A percentile compares a stretch with the other conserved stretches of the same genome.
These are phyloP conservation scores for Talaromyces adpressus DNA, from an alignment of 495 filamentous ascomycete species.

Conservation along the genomic window DNA sequence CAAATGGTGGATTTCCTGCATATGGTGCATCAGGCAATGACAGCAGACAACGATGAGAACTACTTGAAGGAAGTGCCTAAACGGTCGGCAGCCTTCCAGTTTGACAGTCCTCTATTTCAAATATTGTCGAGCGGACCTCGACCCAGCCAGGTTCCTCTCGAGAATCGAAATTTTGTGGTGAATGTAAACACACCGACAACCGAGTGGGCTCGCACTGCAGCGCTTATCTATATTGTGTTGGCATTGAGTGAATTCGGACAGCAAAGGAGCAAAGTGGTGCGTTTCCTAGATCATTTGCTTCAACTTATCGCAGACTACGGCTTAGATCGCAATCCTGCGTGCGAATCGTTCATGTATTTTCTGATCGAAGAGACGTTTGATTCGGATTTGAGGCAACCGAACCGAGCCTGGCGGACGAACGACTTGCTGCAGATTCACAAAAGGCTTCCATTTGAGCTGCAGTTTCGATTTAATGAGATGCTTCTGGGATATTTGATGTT, in stretches of 20 bases:
- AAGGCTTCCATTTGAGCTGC: constrained; percentile 31
- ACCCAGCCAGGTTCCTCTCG: constrained; percentile 33
- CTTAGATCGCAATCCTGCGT: constrained; percentile 31
- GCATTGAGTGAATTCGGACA: constrained; percentile 34
- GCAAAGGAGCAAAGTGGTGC: constrained; percentile 23
- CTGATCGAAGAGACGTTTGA: constrained; percentile 33
- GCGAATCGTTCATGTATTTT: constrained; percentile 38
- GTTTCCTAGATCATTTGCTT: constrained; percentile 26
- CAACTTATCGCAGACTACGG: constrained; percentile 23
- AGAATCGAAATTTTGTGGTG: constrained; percentile 34
- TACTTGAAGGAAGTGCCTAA: constrained; percentile 25
- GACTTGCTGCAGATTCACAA: constrained; percentile 31
- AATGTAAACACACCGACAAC: constrained; percentile 24
- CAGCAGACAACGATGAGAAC: constrained; percentile 19
- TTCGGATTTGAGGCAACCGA: constrained; percentile 28
- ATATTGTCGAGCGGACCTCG: constrained; percentile 38
- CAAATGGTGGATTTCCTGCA: constrained; percentile 32
- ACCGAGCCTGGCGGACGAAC: constrained; percentile 34
- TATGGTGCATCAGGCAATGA: constrained; percentile 31
- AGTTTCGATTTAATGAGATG: constrained; percentile 37
- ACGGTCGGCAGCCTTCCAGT: constrained; percentile 27
- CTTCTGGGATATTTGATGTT: constrained; percentile 35
- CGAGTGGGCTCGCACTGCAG: constrained; percentile 32
- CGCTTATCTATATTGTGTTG: constrained; percentile 34
- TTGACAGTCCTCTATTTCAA: constrained; percentile 34